Evolutionary conservation across 108 stramenopile genomes (phyloP), one percentile per base, ranked within the genome.

Genomic region (Cyclotella atomus): DNA sequence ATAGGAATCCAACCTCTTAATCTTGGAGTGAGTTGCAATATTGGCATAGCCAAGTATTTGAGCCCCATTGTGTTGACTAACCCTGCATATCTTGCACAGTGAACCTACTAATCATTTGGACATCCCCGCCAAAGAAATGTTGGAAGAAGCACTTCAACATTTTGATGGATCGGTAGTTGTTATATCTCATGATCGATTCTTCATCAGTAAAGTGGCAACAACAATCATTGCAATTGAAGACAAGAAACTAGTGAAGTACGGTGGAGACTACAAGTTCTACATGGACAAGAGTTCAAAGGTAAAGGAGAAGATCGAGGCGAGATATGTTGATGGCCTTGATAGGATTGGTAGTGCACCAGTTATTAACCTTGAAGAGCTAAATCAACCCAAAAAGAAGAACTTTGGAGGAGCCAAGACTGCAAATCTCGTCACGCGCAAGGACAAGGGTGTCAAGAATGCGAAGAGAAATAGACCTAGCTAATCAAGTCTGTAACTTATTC

Each of bases 381-480:
- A 35, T 16, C 83, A 82, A 35, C 84, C 87, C 12, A 81, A 81
- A 27, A 96, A 95, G 75, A 93, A 90, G 67, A 97, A 92, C 59
- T 97, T 98, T 71, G 98, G 98, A 4, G 98, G 98, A 35, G 82
- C 91, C 6, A 95, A 92, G 36, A 85, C 70, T 68, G 95, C 95
- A 10, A 73, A 83, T 49, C 56, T 93, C 71, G 94, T 96, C 0
- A 83, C 91, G 10, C 68, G 94, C 19, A 94, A 95, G 66, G 83
- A 96, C 77, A 98, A 98, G 83, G 98, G 98, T 35, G 84, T 98
- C 35, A 98, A 98, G 83, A 98, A 98, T 86, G 98, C 98, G 27
- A 98, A 98, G 84, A 86, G 98, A 25, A 63, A 62, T n/a, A n/a
- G n/a, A n/a, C n/a, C n/a, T n/a, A n/a, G n/a, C n/a, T n/a, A n/a